Evolutionary conservation across 2,329 filamentous ascomycete species (phyloP).

Genomic region (Claviceps monticola): DNA sequence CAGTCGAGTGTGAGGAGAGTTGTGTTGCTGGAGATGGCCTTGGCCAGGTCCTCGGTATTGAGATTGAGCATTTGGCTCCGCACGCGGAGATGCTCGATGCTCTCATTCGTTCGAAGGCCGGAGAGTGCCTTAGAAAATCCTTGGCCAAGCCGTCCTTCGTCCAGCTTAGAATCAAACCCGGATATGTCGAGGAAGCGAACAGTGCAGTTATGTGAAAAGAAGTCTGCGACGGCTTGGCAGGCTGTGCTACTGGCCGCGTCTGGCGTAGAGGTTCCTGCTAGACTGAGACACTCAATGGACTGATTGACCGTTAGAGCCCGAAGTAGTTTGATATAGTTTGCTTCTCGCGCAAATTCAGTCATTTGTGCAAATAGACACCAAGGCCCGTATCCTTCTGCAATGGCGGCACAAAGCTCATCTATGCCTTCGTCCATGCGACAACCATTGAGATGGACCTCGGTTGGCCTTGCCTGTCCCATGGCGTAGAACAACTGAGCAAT

Average conservation of each 20-base stretch:
- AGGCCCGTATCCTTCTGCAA: slow-evolving; percentile 33
- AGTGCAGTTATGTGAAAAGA: slow-evolving; percentile 37
- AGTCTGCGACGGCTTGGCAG: slow-evolving; percentile 32
- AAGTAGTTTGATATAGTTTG: slow-evolving; percentile 36
- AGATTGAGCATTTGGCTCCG: slow-evolving; percentile 42
- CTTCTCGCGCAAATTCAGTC: slow-evolving; percentile 40
- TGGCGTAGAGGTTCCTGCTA: slow-evolving; percentile 40
- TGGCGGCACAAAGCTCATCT: slow-evolving; percentile 33
- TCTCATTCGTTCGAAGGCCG: slow-evolving; percentile 30
- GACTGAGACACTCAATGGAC: slow-evolving; percentile 36
- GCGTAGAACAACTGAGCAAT: slow-evolving; percentile 36
- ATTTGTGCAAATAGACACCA: slow-evolving; percentile 39
- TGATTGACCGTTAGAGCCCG: slow-evolving; percentile 34
- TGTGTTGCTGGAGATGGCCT: slow-evolving; percentile 33
- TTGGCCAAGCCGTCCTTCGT: slow-evolving; percentile 40
- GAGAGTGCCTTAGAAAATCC: slow-evolving; percentile 37
- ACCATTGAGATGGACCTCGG: slow-evolving; percentile 35
- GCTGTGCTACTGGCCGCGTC: slow-evolving; percentile 31
- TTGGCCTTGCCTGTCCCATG: slow-evolving; percentile 32
- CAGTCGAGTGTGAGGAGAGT: slow-evolving; percentile 39
- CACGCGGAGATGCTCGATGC: slow-evolving; percentile 36
- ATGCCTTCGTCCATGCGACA: slow-evolving; percentile 40
- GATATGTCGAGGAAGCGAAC: slow-evolving; percentile 42
- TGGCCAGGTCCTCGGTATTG: slow-evolving; percentile 38
- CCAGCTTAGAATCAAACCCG: slow-evolving; percentile 41